These are phyloP conservation scores for Colletotrichum truncatum DNA, from an alignment of 2,329 filamentous ascomycete species.

Conservation along the genomic window DNA sequence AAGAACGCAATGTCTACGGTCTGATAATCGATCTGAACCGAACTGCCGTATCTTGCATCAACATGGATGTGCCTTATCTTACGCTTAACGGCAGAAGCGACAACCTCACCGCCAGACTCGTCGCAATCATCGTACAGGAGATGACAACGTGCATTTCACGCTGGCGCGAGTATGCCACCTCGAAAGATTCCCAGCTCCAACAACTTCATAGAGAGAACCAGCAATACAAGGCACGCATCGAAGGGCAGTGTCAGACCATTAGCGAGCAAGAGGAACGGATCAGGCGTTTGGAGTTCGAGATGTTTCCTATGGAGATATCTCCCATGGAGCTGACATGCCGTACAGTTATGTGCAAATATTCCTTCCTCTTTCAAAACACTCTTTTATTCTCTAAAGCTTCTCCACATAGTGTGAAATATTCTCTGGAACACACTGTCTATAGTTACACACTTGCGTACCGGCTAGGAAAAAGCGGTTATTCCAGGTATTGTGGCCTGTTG, in stretches of 20 bases:
- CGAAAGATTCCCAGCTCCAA: not conserved
- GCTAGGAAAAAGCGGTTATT: too few species aligned
- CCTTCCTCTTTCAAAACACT: too few species aligned
- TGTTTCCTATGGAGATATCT: conserved; percentile 1
- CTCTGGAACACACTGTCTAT: too few species aligned
- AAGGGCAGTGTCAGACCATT: conserved; percentile 1
- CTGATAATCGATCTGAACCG: not conserved
- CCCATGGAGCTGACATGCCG: not conserved
- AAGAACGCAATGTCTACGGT: not conserved
- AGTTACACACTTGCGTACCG: too few species aligned
- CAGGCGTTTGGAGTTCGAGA: not conserved
- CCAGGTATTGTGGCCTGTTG: too few species aligned
- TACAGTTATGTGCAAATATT: too few species aligned
- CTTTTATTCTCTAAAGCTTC: too few species aligned
- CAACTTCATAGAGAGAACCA: not conserved
- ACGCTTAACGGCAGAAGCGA: not conserved
- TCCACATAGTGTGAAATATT: too few species aligned
- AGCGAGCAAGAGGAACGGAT: not conserved
- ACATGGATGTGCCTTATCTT: not conserved
- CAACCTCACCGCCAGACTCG: not conserved
- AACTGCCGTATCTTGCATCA: not conserved
- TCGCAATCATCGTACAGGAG: not conserved
- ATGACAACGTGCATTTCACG: not conserved
- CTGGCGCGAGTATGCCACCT: not conserved
- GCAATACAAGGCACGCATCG: not conserved